Conservation (phyloP, 1,139 yeast species). For the Arxiozyma bovina region DNA sequence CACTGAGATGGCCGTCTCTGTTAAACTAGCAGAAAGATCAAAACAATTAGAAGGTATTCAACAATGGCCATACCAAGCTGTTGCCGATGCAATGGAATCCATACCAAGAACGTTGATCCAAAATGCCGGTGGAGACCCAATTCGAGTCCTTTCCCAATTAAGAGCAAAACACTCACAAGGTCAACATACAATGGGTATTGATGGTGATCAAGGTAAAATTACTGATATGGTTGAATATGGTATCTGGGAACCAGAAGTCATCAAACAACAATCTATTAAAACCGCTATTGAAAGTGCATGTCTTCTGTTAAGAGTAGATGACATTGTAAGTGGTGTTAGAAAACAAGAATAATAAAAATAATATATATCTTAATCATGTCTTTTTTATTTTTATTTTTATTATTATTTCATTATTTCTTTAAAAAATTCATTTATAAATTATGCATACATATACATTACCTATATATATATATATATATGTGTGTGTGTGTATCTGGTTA, state of each 20-base stretch:
- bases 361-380: not conserved
- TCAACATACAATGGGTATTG: slow-evolving; percentile 75
- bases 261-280: slow-evolving; percentile 91
- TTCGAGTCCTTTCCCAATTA: slow-evolving; percentile 76
- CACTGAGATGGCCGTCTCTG: slow-evolving; percentile 97
- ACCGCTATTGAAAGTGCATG: slow-evolving; percentile 97
- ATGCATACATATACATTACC: not conserved
- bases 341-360: slow-evolving; percentile 29
- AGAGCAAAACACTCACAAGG: slow-evolving; percentile 97
- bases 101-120: slow-evolving; percentile 95
- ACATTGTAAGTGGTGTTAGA: slow-evolving; percentile 93
- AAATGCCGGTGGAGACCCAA: slow-evolving; percentile 96
- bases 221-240: slow-evolving; percentile 95
- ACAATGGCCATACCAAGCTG: slow-evolving; percentile 99
- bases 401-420: not conserved
- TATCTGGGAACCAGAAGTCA: slow-evolving; percentile 98
- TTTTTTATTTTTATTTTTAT: not conserved
- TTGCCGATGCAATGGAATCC: slow-evolving; percentile 96
- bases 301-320: slow-evolving; percentile 88
- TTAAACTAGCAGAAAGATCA: slow-evolving; percentile 80
- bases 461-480: not conserved
- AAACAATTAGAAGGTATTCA: slow-evolving; percentile 89
- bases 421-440: not conserved
- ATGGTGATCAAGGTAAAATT: slow-evolving; percentile 88
- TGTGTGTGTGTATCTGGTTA: no score